phyloP scores from a whole-genome alignment of 2,329 filamentous ascomycete species.

The Colletotrichum sp. region DNA sequence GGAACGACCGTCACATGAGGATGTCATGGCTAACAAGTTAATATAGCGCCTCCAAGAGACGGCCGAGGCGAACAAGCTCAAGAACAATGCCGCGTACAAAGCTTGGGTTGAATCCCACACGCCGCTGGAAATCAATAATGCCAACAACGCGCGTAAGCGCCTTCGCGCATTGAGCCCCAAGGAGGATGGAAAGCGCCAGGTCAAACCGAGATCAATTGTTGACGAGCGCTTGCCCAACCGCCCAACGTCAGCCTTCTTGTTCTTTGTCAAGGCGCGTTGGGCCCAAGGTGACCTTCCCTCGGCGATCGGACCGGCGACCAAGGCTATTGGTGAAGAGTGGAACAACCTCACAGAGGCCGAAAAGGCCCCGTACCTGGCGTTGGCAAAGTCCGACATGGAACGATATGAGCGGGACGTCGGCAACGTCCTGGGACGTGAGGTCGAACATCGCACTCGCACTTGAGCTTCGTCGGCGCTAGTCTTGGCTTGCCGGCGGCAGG shows the following conservation, averaged over 20 bases:
- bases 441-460: background rate
- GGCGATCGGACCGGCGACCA: conserved; percentile 23
- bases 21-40: background rate
- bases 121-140: conserved; percentile 42
- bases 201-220: conserved; percentile 34
- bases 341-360: conserved; percentile 43
- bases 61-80: conserved; percentile 42
- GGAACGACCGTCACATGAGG: background rate
- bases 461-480: background rate
- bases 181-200: background rate
- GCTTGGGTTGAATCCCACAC: conserved; percentile 53
- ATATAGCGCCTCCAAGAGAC: conserved; percentile 39
- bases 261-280: conserved; percentile 45
- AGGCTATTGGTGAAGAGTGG: conserved; percentile 43
- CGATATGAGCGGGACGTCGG: conserved; percentile 35
- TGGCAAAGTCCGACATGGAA: conserved; percentile 29
- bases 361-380: conserved; percentile 44
- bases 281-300: conserved; percentile 28
- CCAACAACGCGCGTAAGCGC: conserved; percentile 51
- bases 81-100: conserved; percentile 45
- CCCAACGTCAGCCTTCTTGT: conserved; percentile 33
- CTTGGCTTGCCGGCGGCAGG: background rate
- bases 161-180: conserved; percentile 33
- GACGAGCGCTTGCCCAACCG: conserved; percentile 55
- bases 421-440: conserved; percentile 23